Base-by-base conservation (phyloP, 1,284 basidiomycete genomes). In the Puccinia coronata region DNA sequence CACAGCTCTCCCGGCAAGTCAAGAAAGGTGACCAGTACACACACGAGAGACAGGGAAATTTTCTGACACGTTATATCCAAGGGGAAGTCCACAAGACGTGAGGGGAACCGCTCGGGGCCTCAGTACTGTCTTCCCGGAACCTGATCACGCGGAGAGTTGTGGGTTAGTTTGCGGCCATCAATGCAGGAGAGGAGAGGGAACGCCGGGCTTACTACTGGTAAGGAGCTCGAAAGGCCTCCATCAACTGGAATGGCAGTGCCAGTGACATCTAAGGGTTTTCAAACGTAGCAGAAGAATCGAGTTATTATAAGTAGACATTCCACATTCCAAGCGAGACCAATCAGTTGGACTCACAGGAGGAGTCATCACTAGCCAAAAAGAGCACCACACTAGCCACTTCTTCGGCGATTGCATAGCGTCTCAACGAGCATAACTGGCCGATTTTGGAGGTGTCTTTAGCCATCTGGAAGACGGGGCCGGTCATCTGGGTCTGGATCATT, bases 311-410 rank as follows among this genome's bases (percentile, higher is more conserved):
- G 28, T 57, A 57, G 43, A 16, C n/a, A n/a, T n/a, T n/a, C n/a
- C n/a, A n/a, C n/a, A n/a, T n/a, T n/a, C n/a, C n/a, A n/a, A n/a
- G n/a, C n/a, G n/a, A n/a, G n/a, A n/a, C n/a, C n/a, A n/a, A n/a
- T n/a, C n/a, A n/a, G n/a, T n/a, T n/a, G 16, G 28, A 25, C 61
- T 67, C 28, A 79, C 77, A 86, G 9, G 84, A 84, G 0, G 85
- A 84, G 77, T 86, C 85, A 77, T 85, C 84, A 16, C 83, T 82
- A 16, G 84, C 84, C 47, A 86, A 83, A 80, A 86, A 86, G 18
- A 83, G 82, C 31, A 85, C 85, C 0, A 84, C 84, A 47, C 84
- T 82, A 3, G 85, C 85, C 43, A 85, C 83, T 78, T 84, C 84
- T 20, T 83, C 81, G 2, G 83, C 82, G 4, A 84, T 82, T 36